Evolutionary conservation across 1,139 yeast species (phyloP).

Genomic region (Kurtzmaniella quercitrusa): DNA sequence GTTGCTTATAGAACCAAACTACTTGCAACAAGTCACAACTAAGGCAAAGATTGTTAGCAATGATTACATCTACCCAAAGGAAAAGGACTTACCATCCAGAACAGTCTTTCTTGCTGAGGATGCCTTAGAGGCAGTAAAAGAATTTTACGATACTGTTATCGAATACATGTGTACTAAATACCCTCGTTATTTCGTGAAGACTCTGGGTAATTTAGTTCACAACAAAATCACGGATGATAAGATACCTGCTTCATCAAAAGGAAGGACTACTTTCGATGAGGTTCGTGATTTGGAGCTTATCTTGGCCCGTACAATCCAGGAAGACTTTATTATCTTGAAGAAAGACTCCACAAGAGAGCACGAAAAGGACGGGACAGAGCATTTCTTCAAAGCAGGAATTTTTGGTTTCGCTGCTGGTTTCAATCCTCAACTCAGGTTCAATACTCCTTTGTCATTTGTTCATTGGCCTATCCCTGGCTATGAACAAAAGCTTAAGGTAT

Average conservation of each 20-base stretch:
- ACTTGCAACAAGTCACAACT: constrained; percentile 40
- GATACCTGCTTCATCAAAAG: constrained; percentile 28
- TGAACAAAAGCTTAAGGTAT: constrained; percentile 45
- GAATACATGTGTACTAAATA: constrained; percentile 50
- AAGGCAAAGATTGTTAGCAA: constrained; percentile 38
- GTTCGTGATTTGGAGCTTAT: constrained; percentile 35
- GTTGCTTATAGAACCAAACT: constrained; percentile 65
- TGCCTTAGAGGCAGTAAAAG: constrained; percentile 47
- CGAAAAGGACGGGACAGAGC: constrained; percentile 49
- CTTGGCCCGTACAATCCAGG: constrained; percentile 54
- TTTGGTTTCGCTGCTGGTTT: constrained; percentile 77
- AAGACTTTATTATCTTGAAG: constrained; percentile 59
- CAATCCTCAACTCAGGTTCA: constrained; percentile 54
- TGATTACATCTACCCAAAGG: constrained; percentile 33
- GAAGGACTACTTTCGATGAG: constrained; percentile 11
- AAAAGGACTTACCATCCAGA: constrained; percentile 22
- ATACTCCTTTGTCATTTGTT: constrained; percentile 48
- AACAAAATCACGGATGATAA: constrained; percentile 41
- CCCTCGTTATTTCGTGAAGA: constrained; percentile 51
- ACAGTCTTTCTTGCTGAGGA: constrained; percentile 40
- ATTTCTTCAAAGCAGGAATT: constrained; percentile 59
- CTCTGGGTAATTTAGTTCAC: constrained; percentile 24
- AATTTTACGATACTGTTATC: constrained; percentile 49
- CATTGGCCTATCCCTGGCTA: constrained; percentile 67
- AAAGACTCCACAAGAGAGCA: constrained; percentile 40